Percentiles rank a stretch among this genome's conserved stretches.
Conservation (phyloP, 1,284 basidiomycete species). For the Mycosarcoma maydis region DNA sequence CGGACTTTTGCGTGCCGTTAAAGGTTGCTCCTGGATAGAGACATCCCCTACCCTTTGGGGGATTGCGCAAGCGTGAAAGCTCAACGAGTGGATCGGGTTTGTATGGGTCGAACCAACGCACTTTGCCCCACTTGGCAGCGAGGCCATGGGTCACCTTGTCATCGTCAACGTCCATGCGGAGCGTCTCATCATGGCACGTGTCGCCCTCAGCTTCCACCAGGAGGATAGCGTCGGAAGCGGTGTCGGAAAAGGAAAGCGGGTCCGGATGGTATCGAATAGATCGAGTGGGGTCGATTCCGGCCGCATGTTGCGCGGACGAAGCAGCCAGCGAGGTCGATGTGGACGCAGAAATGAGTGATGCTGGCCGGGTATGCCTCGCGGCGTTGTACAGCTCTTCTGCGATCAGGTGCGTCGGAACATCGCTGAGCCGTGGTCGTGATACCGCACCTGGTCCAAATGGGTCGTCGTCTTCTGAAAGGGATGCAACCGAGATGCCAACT, state of each 20-base stretch:
- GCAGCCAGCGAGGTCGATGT: constrained; percentile 31
- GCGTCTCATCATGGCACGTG: constrained; percentile 1
- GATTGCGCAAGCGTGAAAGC: constrained; percentile 34
- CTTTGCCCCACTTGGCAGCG: constrained; percentile 10
- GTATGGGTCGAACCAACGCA: constrained; percentile 49
- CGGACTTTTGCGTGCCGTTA: constrained; percentile 60
- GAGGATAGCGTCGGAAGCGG: background rate
- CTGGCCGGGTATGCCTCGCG: constrained; percentile 16
- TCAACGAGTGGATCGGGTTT: constrained; percentile 53
- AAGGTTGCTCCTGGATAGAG: constrained; percentile 62
- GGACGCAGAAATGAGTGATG: constrained; percentile 21
- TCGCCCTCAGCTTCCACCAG: background rate
- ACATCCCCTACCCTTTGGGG: constrained; percentile 49
- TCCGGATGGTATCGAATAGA: constrained; percentile 28
- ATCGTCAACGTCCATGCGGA: constrained; percentile 7
- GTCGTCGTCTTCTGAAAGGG: constrained; percentile 21
- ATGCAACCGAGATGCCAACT: constrained; percentile 2
- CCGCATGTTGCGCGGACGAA: constrained; percentile 14
- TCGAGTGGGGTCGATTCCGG: constrained; percentile 16
- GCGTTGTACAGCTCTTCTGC: constrained; percentile 33
- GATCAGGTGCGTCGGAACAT: constrained; percentile 29
- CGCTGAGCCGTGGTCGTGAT: constrained; percentile 45
- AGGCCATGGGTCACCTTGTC: constrained; percentile 3
- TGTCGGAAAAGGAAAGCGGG: constrained; percentile 4
- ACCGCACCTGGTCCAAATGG: constrained; percentile 46